Evolutionary conservation across 768 basidiomycete species (phyloP).

Genomic region (Pleurotus cornucopiae): DNA sequence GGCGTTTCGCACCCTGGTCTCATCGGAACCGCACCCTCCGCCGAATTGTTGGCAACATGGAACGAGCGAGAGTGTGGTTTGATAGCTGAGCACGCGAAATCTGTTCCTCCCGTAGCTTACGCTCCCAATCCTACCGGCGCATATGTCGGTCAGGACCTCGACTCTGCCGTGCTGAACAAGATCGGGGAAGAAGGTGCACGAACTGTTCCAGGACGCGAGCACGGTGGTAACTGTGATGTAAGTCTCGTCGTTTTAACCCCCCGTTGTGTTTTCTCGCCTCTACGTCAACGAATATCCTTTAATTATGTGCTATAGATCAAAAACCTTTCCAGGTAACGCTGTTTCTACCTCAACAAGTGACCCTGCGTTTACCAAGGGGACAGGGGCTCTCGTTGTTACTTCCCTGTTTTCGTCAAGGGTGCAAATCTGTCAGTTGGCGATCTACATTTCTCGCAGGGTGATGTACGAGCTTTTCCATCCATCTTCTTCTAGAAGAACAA

Average conservation of each 20-base stretch:
- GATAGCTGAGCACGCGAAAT: constrained; percentile 45
- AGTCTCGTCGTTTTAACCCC: constrained; percentile 14
- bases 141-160: constrained; percentile 67
- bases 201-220: constrained; percentile 74
- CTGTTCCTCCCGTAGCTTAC: constrained; percentile 64
- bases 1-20: constrained; percentile 76
- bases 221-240: constrained; percentile 76
- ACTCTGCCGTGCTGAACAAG: constrained; percentile 40
- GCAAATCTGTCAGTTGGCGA: constrained; percentile 72
- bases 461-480: constrained; percentile 30
- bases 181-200: constrained; percentile 66
- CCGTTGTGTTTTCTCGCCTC: no score
- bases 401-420: constrained; percentile 74
- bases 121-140: constrained; percentile 56
- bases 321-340: constrained; percentile 56
- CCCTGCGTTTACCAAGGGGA: neutral
- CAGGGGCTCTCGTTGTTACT: constrained; percentile 68
- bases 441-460: constrained; percentile 77
- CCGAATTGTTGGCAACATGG: constrained; percentile 71
- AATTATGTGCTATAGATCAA: constrained; percentile 50
- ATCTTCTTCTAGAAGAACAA: neutral
- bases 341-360: neutral
- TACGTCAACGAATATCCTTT: neutral
- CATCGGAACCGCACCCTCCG: constrained; percentile 73
- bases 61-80: constrained; percentile 66